Evolutionary conservation across 768 basidiomycete species (phyloP).

Genomic region (Psilocybe subaeruginosa): DNA sequence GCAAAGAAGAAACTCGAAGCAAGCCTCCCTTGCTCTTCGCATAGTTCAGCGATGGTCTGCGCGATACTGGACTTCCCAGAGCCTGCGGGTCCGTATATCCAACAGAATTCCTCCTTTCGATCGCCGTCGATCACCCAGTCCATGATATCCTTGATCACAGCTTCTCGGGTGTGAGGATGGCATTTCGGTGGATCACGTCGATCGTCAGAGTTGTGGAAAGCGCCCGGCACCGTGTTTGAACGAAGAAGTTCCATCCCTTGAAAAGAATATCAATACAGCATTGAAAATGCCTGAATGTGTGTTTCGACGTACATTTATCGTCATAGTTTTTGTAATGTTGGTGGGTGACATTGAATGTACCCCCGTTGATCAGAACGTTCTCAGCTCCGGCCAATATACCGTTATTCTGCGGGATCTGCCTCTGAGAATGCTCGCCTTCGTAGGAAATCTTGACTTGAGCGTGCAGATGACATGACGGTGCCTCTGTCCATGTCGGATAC

Average conservation of each 20-base stretch:
- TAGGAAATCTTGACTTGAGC: too few species aligned
- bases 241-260: not conserved
- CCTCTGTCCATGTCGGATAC: too few species aligned
- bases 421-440: too few species aligned
- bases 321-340: too few species aligned
- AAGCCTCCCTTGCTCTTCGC: not conserved
- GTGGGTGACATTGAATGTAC: too few species aligned
- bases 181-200: conserved; percentile 3
- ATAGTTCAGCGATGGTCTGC: not conserved
- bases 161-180: conserved; percentile 2
- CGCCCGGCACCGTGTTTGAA: not conserved
- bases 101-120: not conserved
- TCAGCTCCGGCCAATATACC: too few species aligned
- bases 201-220: conserved; percentile 1
- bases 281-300: too few species aligned
- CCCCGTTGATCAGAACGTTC: too few species aligned
- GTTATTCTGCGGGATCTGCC: too few species aligned
- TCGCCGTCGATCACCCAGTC: not conserved
- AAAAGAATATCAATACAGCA: conserved; percentile 43
- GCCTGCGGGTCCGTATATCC: conserved; percentile 10
- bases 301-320: too few species aligned
- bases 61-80: conserved; percentile 8
- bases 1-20: conserved; percentile 4
- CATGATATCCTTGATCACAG: conserved; percentile 2
- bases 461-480: too few species aligned